Evolutionary conservation across 2,329 filamentous ascomycete genomes (phyloP).

Genomic region (Fonsecaea pugnacius): DNA sequence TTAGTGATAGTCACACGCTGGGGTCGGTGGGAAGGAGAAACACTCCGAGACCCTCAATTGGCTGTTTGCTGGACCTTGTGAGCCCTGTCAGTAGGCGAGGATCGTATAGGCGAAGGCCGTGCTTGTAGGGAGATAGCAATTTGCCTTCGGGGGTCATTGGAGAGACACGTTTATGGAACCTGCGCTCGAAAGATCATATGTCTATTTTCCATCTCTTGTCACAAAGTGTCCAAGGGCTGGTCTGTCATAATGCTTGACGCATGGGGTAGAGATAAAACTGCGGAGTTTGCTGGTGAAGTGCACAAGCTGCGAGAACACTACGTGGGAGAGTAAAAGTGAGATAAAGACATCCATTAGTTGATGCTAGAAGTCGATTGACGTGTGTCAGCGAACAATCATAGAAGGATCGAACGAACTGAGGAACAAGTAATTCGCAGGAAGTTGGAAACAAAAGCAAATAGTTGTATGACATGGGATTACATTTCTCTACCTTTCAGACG

Average conservation of each 20-base stretch:
- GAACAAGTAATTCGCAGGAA: no score
- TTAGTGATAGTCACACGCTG: neutral
- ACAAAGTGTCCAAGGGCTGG: no score
- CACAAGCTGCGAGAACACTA: no score
- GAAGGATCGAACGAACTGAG: neutral
- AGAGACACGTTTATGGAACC: neutral
- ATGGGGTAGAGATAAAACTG: no score
- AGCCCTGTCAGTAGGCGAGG: neutral
- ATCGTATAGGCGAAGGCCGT: no score
- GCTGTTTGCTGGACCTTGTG: neutral
- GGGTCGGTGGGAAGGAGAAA: neutral
- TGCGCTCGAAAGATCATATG: neutral
- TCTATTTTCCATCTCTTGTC: neutral
- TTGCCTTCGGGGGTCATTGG: neutral
- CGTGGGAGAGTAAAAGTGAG: neutral
- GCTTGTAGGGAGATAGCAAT: no score
- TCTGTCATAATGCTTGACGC: no score
- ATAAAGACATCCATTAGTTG: neutral
- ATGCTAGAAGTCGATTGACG: neutral
- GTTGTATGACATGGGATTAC: neutral
- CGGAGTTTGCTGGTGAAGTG: no score
- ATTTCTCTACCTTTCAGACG: neutral
- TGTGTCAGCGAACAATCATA: neutral
- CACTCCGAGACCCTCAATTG: neutral
- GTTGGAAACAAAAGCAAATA: neutral